These are phyloP conservation scores for Oryza australiensis DNA, from an alignment of 176 grass and related monocot species.

Conservation along the genomic window DNA sequence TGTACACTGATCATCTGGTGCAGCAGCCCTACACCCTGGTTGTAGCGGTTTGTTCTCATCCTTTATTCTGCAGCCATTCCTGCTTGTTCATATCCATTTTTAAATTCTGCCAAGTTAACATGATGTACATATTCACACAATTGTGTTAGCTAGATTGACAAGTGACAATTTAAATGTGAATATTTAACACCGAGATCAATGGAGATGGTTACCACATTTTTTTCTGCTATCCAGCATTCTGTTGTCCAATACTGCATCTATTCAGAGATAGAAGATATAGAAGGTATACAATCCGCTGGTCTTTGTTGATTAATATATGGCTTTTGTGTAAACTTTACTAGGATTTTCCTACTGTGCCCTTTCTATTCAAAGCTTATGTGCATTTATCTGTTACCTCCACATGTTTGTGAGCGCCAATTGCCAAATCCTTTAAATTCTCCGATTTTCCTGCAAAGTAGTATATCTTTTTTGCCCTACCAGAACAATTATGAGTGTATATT, in stretches of 20 bases:
- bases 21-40: background rate
- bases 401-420: background rate
- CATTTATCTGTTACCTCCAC: background rate
- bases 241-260: background rate
- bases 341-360: background rate
- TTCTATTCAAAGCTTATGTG: background rate
- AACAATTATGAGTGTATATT: background rate
- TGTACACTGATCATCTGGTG: constrained; percentile 34
- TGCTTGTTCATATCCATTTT: constrained; percentile 32
- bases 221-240: background rate
- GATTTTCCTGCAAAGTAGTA: background rate
- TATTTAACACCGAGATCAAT: constrained; percentile 9
- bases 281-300: background rate
- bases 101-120: background rate
- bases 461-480: background rate
- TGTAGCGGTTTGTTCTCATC: constrained; percentile 10
- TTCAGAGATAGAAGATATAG: background rate
- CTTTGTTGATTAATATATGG: background rate
- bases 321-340: background rate
- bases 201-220: background rate
- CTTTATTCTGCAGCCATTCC: constrained; percentile 25
- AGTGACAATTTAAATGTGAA: background rate
- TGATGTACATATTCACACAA: constrained; percentile 43
- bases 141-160: constrained; percentile 26
- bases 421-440: background rate